Percentiles rank a stretch among this genome's conserved stretches.
Conservation (phyloP, 2,329 filamentous ascomycete species). For the Botrytis paeoniae region DNA sequence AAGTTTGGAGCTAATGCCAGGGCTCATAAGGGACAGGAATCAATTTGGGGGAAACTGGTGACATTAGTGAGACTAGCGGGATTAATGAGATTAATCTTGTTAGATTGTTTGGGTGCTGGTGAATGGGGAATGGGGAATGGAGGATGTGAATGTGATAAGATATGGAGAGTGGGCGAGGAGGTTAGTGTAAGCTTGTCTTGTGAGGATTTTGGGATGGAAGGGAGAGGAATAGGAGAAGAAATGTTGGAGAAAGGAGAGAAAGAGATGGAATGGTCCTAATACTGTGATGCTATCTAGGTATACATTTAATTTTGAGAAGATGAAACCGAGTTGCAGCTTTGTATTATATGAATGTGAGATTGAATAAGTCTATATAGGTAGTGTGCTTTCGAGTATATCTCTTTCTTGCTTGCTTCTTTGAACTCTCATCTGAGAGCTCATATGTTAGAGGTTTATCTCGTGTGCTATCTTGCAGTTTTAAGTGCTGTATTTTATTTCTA, state of each 20-base stretch:
- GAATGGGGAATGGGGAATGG: background rate
- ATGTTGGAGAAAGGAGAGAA: background rate
- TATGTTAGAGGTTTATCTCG: no score
- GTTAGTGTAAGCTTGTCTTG: background rate
- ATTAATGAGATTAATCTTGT: background rate
- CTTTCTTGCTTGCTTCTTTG: background rate
- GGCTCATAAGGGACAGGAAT: background rate
- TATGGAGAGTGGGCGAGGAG: background rate
- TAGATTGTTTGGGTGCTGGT: background rate
- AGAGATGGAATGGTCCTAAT: background rate
- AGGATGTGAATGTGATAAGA: background rate
- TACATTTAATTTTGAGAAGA: no score
- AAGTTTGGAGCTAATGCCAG: background rate
- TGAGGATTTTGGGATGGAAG: background rate
- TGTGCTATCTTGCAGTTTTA: background rate
- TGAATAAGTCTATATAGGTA: background rate
- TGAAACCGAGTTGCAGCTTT: background rate
- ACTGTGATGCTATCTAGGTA: background rate
- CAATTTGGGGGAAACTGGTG: background rate
- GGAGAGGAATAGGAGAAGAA: background rate
- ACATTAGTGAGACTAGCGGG: background rate
- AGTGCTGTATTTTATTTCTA: background rate
- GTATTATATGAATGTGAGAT: background rate
- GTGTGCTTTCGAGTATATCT: background rate
- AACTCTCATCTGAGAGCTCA: background rate